Evolutionary conservation across 1,139 yeast genomes (phyloP), one percentile per base, ranked within the genome.

Genomic region (Pichiaceae sp.): DNA sequence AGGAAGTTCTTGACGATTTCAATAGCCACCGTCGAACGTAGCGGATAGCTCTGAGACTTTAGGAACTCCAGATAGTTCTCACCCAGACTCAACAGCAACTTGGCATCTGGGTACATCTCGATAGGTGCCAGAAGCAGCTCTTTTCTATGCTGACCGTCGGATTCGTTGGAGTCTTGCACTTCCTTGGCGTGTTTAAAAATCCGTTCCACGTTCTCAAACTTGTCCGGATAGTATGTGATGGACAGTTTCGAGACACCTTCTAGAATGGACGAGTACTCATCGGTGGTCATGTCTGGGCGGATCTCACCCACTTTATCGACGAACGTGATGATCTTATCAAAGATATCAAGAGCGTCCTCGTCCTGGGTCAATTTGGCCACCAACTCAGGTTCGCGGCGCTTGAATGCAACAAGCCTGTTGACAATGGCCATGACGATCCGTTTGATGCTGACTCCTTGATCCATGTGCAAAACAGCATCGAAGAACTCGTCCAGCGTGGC

Each of bases 361-460:
- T 40, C 36, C 6, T 35, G 34, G 32, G 48, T 40, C 25, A 46
- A 47, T 29, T 37, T 40, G 15, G 45, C 40, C 11, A 36, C 38
- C 21, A 43, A 40, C 23, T 46, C 53, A 11, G 46, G 39, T 18
- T 49, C 51, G 34, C 54, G 45, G 24, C 46, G 45, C 30, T 54
- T 57, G 33, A 44, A 84, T 25, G 73, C 77, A 4, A 85, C 71
- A 41, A 91, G 68, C 40, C 96, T 70, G 34, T 82, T 82, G 39
- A 89, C 75, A 50, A 91, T 65, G 1, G 89, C 72, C 18, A 74
- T 60, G 17, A 87, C 68, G 34, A 89, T 71, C 44, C 75, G 79
- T 38, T 78, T 75, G 42, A 82, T 70, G 37, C 78, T 72, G 17
- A 86, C 79, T 38, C 71, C 67, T 1, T 93, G 91, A 52, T 78